Evolutionary conservation across 1,139 yeast genomes (phyloP).

Genomic region (Hyphopichia fennica): DNA sequence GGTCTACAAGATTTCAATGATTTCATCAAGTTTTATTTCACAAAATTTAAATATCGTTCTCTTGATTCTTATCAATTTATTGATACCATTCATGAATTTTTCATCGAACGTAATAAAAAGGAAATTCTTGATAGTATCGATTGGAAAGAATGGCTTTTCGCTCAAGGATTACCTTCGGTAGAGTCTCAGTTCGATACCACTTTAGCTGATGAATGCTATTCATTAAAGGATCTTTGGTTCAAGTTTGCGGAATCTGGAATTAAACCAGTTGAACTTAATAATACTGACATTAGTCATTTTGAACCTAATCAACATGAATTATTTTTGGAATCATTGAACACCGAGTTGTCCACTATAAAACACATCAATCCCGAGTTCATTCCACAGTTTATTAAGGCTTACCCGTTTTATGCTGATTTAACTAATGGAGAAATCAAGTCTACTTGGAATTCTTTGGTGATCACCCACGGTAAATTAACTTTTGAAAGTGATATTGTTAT

Average conservation of each 20-base stretch:
- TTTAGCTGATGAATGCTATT: constrained; percentile 31
- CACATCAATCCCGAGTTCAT: constrained; percentile 14
- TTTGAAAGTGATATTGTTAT: constrained; percentile 17
- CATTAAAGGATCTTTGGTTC: constrained; percentile 27
- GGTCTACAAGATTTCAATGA: constrained; percentile 28
- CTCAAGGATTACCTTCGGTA: constrained; percentile 30
- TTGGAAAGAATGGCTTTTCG: constrained; percentile 31
- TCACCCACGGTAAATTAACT: constrained; percentile 24
- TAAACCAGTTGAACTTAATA: constrained; percentile 2
- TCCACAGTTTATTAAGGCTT: constrained; percentile 20
- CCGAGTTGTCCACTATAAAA: constrained; percentile 17
- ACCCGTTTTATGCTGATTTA: constrained; percentile 23
- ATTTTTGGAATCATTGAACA: constrained; percentile 31
- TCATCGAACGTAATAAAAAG: constrained; percentile 18
- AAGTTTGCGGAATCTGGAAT: constrained; percentile 9
- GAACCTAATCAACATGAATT: constrained; percentile 37
- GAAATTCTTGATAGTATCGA: constrained; percentile 20
- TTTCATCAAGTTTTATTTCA: constrained; percentile 33
- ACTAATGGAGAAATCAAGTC: constrained; percentile 35
- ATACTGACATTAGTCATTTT: constrained; percentile 20
- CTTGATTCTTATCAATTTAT: constrained; percentile 31
- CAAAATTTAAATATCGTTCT: constrained; percentile 29
- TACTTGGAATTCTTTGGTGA: constrained; percentile 31
- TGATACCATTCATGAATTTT: constrained; percentile 30
- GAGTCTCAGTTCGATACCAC: constrained; percentile 30